Evolutionary conservation across 371 early-diverging fungal genomes (phyloP).

Genomic region (Sporodiniella umbellata): DNA sequence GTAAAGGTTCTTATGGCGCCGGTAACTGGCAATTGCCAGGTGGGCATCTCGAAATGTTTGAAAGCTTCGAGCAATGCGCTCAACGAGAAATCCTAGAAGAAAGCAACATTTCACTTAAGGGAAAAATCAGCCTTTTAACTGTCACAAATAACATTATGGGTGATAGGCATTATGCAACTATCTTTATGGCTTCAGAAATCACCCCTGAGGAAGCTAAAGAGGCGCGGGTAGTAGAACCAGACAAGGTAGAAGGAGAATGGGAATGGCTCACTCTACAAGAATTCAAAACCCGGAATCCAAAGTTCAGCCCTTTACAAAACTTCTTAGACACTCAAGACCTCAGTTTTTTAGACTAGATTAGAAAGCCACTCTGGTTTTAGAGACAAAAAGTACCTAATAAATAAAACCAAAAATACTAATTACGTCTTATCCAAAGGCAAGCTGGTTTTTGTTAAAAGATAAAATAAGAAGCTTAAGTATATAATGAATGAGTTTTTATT

Average conservation of each 20-base stretch:
- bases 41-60: constrained; percentile 63
- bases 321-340: constrained; percentile 16
- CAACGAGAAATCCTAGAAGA: constrained; percentile 60
- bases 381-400: no score
- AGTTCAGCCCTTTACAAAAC: constrained; percentile 39
- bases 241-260: constrained; percentile 59
- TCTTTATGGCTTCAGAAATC: constrained; percentile 53
- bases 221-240: constrained; percentile 53
- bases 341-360: constrained; percentile 7
- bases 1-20: constrained; percentile 63
- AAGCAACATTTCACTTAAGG: constrained; percentile 44
- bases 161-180: constrained; percentile 58
- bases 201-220: constrained; percentile 5
- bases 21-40: constrained; percentile 64
- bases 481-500: not conserved
- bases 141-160: constrained; percentile 60
- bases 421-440: no score
- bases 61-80: constrained; percentile 60
- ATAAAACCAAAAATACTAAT: no score
- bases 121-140: constrained; percentile 35
- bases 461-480: no score
- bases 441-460: no score
- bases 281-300: constrained; percentile 31
- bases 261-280: constrained; percentile 47
- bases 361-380: no score